Evolutionary conservation across 2,329 filamentous ascomycete species (phyloP).

Genomic region (Cadophora gregata): DNA sequence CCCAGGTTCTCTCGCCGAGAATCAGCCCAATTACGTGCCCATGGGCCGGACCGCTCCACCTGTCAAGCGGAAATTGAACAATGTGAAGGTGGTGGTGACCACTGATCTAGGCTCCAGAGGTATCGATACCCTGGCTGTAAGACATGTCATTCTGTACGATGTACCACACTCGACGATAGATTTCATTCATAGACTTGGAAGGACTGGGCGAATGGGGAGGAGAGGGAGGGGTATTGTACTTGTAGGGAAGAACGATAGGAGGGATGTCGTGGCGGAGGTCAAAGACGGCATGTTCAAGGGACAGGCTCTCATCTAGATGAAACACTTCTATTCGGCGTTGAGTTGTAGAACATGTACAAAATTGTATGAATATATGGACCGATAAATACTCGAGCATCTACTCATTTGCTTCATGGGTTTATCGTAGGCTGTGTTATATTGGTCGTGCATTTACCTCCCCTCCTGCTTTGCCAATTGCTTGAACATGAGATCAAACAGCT

Average conservation of each 20-base stretch:
- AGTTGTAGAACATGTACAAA: constrained; percentile 25
- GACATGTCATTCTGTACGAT: constrained; percentile 92
- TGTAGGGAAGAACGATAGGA: constrained; percentile 86
- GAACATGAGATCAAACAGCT: constrained; percentile 33
- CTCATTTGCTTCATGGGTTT: not conserved
- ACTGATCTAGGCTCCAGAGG: constrained; percentile 92
- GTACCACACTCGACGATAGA: constrained; percentile 98
- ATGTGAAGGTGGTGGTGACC: constrained; percentile 90
- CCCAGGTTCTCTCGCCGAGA: constrained; percentile 49
- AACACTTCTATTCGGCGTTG: constrained; percentile 17
- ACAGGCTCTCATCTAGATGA: constrained; percentile 70
- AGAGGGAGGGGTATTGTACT: constrained; percentile 89
- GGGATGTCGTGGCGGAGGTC: constrained; percentile 90
- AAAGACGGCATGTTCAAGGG: constrained; percentile 87
- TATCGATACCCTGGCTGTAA: constrained; percentile 90
- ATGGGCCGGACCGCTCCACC: constrained; percentile 37
- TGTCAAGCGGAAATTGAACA: constrained; percentile 56
- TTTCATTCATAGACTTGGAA: constrained; percentile 93
- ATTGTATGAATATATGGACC: not conserved
- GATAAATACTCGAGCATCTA: not conserved
- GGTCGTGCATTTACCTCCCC: not conserved
- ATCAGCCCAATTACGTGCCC: constrained; percentile 45
- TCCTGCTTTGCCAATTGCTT: constrained; percentile 19
- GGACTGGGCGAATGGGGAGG: constrained; percentile 90
- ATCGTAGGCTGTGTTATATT: not conserved